Percentiles rank a stretch among this genome's conserved stretches.
Conservation (phyloP, 352 stramenopile species). For the Globisporangium emineosum region DNA sequence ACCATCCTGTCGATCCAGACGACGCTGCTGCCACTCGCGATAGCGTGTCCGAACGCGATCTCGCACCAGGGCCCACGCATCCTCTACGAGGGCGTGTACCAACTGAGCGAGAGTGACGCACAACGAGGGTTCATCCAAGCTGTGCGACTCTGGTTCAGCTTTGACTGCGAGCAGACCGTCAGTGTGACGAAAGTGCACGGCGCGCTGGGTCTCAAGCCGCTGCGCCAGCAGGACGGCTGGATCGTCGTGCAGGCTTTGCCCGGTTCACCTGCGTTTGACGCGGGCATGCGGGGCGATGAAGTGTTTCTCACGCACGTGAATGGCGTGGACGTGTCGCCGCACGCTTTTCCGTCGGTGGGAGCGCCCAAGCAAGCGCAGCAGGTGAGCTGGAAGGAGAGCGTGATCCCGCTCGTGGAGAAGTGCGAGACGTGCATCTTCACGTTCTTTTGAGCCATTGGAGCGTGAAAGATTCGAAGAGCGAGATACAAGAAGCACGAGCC, state of each 20-base stretch:
- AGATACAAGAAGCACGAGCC: neutral
- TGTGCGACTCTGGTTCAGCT: constrained; percentile 78
- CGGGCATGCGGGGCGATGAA: constrained; percentile 67
- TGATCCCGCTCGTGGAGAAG: constrained; percentile 71
- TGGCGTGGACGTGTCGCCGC: constrained; percentile 70
- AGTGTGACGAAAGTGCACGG: constrained; percentile 77
- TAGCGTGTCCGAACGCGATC: constrained; percentile 61
- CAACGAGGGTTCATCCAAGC: constrained; percentile 61
- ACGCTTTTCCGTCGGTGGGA: constrained; percentile 59
- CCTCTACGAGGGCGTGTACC: constrained; percentile 65
- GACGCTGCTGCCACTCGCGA: constrained; percentile 50
- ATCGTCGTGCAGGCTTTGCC: constrained; percentile 70
- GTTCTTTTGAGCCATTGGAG: constrained; percentile 50
- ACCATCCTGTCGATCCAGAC: constrained; percentile 74
- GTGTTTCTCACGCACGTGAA: constrained; percentile 83
- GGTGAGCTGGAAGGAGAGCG: constrained; percentile 72
- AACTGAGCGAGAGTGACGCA: constrained; percentile 43
- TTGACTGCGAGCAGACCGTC: constrained; percentile 75
- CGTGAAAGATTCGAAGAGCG: neutral
- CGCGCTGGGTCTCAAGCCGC: constrained; percentile 57
- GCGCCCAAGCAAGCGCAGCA: constrained; percentile 21
- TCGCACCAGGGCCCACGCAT: constrained; percentile 51
- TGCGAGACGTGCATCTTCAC: constrained; percentile 78
- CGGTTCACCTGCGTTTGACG: constrained; percentile 62
- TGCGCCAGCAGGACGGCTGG: constrained; percentile 76